Conservation (phyloP, 805 yeast genomes). For the Myxozyma kluyveri region DNA sequence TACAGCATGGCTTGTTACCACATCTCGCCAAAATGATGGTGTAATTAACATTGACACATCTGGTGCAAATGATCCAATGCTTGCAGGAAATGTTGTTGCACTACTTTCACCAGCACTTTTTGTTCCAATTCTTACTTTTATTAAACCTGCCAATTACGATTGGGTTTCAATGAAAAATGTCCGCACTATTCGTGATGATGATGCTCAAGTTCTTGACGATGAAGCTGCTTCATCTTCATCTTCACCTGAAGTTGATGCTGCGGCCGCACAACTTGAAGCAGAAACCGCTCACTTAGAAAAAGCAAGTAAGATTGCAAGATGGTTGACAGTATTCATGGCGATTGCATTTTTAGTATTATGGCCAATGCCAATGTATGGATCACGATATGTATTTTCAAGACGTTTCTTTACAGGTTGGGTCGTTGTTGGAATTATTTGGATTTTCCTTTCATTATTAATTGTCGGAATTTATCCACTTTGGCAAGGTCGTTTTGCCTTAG, state of each 20-base stretch:
- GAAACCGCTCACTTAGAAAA: conserved; percentile 2
- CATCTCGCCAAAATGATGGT: conserved; percentile 55
- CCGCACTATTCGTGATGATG: conserved; percentile 46
- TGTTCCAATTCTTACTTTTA: conserved; percentile 47
- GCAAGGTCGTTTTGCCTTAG: conserved; percentile 48
- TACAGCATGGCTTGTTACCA: conserved; percentile 64
- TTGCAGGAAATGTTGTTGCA: conserved; percentile 59
- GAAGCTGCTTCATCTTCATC: neutral
- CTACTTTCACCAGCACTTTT: conserved; percentile 49
- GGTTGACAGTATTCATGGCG: conserved; percentile 38
- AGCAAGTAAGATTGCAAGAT: conserved; percentile 28
- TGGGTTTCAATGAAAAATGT: conserved; percentile 50
- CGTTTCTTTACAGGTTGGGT: conserved; percentile 82
- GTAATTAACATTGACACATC: conserved; percentile 52
- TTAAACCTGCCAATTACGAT: conserved; percentile 51
- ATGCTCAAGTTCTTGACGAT: neutral
- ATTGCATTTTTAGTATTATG: conserved; percentile 63
- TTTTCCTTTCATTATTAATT: conserved; percentile 24
- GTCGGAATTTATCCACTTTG: conserved; percentile 44
- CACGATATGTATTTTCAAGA: conserved; percentile 65
- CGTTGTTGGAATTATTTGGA: conserved; percentile 70
- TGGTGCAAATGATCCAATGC: conserved; percentile 85
- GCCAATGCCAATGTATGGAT: conserved; percentile 89
- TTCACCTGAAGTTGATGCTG: neutral
- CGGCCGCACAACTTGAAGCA: conserved; percentile 7